These are phyloP conservation scores for Leccinum variabile DNA, from an alignment of 1,284 basidiomycete species.

Conservation along the genomic window DNA sequence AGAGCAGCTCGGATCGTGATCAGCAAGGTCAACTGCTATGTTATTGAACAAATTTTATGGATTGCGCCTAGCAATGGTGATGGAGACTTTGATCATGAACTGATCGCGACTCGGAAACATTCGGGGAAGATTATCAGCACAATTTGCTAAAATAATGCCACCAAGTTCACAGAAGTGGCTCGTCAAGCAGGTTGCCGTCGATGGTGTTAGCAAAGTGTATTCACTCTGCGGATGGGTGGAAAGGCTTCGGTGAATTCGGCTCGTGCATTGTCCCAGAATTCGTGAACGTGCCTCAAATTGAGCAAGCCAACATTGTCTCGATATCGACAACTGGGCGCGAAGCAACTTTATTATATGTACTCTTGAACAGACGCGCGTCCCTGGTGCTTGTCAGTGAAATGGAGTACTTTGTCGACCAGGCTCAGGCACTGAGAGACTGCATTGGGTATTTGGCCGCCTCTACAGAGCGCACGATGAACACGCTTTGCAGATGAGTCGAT, in stretches of 20 bases:
- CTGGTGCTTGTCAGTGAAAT: background rate
- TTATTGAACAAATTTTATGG: no score
- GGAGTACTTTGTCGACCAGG: background rate
- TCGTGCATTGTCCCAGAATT: slow-evolving; percentile 10
- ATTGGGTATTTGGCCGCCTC: background rate
- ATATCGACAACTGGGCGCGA: slow-evolving; percentile 5
- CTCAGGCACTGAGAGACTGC: no score
- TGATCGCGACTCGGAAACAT: background rate
- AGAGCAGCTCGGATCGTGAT: no score
- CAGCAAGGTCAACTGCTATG: no score
- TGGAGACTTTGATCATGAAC: background rate
- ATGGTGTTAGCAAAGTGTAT: background rate
- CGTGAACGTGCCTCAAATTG: slow-evolving; percentile 1
- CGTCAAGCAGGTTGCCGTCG: slow-evolving; percentile 3
- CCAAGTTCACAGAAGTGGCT: no score
- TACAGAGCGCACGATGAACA: background rate
- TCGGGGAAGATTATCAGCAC: background rate
- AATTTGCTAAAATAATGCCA: background rate
- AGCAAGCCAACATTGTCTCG: slow-evolving; percentile 10
- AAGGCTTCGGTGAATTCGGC: slow-evolving; percentile 15
- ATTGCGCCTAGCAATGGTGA: background rate
- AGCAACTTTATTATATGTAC: background rate
- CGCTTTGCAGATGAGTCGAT: no score
- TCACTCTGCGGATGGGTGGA: slow-evolving; percentile 3
- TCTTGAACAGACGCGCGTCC: slow-evolving; percentile 3